Evolutionary conservation across 139 green algal species (phyloP).

Genomic region (Coccomyxa sp.): DNA sequence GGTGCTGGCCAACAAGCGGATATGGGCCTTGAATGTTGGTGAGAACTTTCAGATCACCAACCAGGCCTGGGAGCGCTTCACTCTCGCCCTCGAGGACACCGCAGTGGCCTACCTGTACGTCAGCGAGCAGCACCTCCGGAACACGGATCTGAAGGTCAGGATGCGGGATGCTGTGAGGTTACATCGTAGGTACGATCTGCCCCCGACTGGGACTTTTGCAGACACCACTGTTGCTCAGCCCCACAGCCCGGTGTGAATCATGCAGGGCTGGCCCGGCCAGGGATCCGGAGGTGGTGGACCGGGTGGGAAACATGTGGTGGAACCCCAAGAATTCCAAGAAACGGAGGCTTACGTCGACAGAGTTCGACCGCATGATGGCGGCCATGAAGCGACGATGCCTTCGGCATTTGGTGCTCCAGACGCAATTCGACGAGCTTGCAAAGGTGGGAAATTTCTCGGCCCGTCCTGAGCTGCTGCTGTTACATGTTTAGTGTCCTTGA

Average conservation of each 20-base stretch:
- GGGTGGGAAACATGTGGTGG: constrained; percentile 65
- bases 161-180: constrained; percentile 49
- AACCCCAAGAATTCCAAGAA: constrained; percentile 29
- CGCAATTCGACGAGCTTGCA: not conserved
- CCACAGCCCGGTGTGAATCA: not conserved
- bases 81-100: constrained; percentile 35
- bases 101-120: constrained; percentile 57
- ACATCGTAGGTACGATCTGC: constrained; percentile 35
- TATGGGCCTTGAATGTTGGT: constrained; percentile 61
- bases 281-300: constrained; percentile 41
- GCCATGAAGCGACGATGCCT: not conserved
- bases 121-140: constrained; percentile 44
- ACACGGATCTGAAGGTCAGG: constrained; percentile 40
- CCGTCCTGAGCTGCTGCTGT: not conserved
- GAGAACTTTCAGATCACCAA: constrained; percentile 52
- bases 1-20: constrained; percentile 32
- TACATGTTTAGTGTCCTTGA: not conserved
- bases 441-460: not conserved
- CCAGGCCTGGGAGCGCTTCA: constrained; percentile 28
- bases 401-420: not conserved
- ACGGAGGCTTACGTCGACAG: not conserved
- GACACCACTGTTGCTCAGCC: too few relatives aligned
- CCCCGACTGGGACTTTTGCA: not conserved
- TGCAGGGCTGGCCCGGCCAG: constrained; percentile 20
- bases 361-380: not conserved